Evolutionary conservation across 2,329 filamentous ascomycete species (phyloP), one percentile per base, ranked within the genome.

Genomic region (Epichloe sibirici): DNA sequence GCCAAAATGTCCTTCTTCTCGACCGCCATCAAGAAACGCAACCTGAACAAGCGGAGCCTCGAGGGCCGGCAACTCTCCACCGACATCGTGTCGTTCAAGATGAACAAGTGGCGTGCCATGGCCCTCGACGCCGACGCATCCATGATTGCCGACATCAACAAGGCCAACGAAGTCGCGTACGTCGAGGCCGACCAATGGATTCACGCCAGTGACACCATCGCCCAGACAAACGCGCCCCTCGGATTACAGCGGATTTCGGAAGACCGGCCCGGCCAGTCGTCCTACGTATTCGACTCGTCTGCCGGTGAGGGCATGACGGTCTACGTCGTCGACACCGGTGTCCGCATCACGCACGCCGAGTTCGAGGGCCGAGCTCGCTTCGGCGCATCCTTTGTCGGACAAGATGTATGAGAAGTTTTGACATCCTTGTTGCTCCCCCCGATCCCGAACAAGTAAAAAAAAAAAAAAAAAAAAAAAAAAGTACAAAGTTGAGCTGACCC

Each of bases 301-400:
- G 75, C 73, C 23, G 79, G 78, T 35, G 53, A 72, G 57, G 77
- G 75, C n/a, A 76, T 79, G 58, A 82, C 77, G 23, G 76, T 74
- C 31, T 86, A 80, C 63, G 68, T 86, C 25, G 75, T 86, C 42
- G 83, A 86, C 65, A 85, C 82, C 5, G 83, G 83, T 58, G 78
- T 86, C 62, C 68, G 69, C 51, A 67, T 69, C 39, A 70, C 71
- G 5, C 83, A 86, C 65, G 60, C 63, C 44, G 75, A 81, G 62
- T 82, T 78, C 57, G 69, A 75, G 63, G 77, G 75, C 48, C 76
- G 79, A 53, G 80, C 79, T 17, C 70, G 63, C 40, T 73, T 75
- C 54, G 77, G 66, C 17, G 74, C 70, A 60, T 81, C 80, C 66
- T 75, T 77, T 53, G 66, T 78, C 48, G 69, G 76, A 65, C 57